Percentiles rank a stretch among this genome's conserved stretches.
Evolutionary conservation across 2,329 filamentous ascomycete genomes (phyloP).

Genomic region (Alternaria burnsii): DNA sequence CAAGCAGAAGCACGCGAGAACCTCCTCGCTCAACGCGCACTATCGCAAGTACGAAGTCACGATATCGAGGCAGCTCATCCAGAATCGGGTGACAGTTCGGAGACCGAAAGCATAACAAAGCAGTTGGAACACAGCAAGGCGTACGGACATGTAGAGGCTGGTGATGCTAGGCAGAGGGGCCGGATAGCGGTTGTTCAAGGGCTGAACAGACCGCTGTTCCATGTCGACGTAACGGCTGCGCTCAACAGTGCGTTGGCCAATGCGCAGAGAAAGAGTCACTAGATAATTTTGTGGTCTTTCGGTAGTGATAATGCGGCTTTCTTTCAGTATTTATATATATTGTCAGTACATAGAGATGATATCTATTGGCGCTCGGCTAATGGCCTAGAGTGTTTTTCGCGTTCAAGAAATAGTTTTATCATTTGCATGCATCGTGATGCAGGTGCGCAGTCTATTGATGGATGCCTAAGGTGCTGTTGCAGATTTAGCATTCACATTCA

Average conservation of each 20-base stretch:
- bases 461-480: not conserved
- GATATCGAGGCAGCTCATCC: constrained; percentile 31
- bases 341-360: constrained; percentile 2
- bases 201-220: constrained; percentile 90
- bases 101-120: constrained; percentile 44
- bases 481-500: not conserved
- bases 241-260: constrained; percentile 88
- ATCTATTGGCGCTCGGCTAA: constrained; percentile 3
- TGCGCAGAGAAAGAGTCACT: constrained; percentile 57
- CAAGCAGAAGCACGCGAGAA: constrained; percentile 73
- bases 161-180: constrained; percentile 48
- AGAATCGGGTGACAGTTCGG: constrained; percentile 25
- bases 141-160: constrained; percentile 32
- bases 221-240: constrained; percentile 91
- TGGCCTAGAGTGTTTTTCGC: not conserved
- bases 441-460: not conserved
- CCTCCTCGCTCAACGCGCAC: constrained; percentile 47
- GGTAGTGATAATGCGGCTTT: not conserved
- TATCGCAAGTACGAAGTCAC: constrained; percentile 60
- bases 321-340: constrained; percentile 3
- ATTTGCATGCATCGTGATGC: not conserved
- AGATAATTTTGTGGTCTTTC: not conserved
- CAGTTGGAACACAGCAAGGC: constrained; percentile 43
- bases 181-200: constrained; percentile 74
- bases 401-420: not conserved